Conservation (phyloP, 805 yeast genomes). For the Lipomyces starkeyi region DNA sequence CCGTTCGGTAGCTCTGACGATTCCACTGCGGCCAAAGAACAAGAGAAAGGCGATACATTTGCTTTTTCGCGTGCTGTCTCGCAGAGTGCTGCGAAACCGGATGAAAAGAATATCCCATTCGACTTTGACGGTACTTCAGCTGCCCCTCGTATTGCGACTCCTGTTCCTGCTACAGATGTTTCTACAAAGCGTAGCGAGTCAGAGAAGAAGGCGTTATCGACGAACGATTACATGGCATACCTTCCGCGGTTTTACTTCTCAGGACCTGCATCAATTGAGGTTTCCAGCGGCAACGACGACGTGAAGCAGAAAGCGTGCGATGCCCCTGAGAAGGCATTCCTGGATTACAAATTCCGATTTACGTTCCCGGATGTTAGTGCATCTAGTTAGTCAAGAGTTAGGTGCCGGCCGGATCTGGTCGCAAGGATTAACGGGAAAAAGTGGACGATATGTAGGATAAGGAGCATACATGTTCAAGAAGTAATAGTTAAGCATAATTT, state of each 20-base stretch:
- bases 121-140: neutral
- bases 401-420: neutral
- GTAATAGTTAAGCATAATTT: neutral
- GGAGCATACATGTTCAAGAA: neutral
- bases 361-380: neutral
- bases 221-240: slow-evolving; percentile 29
- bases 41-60: neutral
- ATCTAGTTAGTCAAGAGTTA: neutral
- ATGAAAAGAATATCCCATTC: neutral
- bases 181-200: slow-evolving; percentile 3
- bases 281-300: slow-evolving; percentile 6
- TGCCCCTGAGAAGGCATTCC: slow-evolving; percentile 3
- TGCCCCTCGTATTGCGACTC: neutral
- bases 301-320: slow-evolving; percentile 21
- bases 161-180: neutral
- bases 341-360: slow-evolving; percentile 5
- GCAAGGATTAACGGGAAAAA: neutral
- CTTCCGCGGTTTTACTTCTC: slow-evolving; percentile 23
- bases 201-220: slow-evolving; percentile 22
- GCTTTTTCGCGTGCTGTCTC: neutral
- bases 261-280: slow-evolving; percentile 1
- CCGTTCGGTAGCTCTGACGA: slow-evolving; percentile 4
- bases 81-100: neutral
- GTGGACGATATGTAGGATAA: neutral
- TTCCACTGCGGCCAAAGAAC: neutral